Percentiles rank a stretch among this genome's conserved stretches.
These are phyloP conservation scores for Volvox carteri DNA, from an alignment of 163 green algal genomes.

Conservation along the genomic window DNA sequence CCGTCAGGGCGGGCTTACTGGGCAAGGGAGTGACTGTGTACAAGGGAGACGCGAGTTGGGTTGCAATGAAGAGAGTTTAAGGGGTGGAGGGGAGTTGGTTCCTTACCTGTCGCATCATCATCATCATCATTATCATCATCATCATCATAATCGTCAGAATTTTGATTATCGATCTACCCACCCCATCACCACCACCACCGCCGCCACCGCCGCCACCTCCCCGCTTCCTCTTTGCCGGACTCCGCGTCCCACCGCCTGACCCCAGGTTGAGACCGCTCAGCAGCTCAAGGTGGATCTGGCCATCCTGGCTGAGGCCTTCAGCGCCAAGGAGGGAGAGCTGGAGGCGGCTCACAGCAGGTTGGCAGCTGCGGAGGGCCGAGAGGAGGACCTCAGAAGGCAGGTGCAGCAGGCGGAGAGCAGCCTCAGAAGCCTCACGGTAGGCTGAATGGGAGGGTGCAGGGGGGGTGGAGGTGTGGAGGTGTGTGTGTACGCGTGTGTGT, in stretches of 20 bases:
- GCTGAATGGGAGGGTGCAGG: background rate
- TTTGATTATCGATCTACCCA: too few relatives aligned
- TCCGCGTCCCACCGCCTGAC: too few relatives aligned
- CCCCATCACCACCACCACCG: too few relatives aligned
- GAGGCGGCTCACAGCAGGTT: constrained; percentile 8
- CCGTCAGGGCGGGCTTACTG: background rate
- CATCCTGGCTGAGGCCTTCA: constrained; percentile 54
- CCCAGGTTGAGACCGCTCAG: constrained; percentile 49
- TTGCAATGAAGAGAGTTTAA: too few relatives aligned
- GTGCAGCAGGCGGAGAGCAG: constrained; percentile 22
- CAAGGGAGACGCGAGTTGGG: too few relatives aligned
- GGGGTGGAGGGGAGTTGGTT: too few relatives aligned
- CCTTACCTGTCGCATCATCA: too few relatives aligned
- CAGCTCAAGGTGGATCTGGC: constrained; percentile 56
- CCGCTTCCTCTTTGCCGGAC: too few relatives aligned
- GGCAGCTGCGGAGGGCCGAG: background rate
- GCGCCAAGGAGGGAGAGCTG: constrained; percentile 48
- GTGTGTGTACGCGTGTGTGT: too few relatives aligned
- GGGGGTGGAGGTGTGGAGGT: background rate
- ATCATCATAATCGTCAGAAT: too few relatives aligned
- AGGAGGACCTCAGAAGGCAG: constrained; percentile 30
- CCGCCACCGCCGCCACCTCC: too few relatives aligned
- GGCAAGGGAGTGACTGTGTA: background rate
- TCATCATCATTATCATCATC: too few relatives aligned
- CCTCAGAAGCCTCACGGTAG: constrained; percentile 13